A percentile compares a stretch with the other conserved stretches of the same genome.
Evolutionary conservation across 2,329 filamentous ascomycete species (phyloP).

Genomic region (Diaporthe eres): DNA sequence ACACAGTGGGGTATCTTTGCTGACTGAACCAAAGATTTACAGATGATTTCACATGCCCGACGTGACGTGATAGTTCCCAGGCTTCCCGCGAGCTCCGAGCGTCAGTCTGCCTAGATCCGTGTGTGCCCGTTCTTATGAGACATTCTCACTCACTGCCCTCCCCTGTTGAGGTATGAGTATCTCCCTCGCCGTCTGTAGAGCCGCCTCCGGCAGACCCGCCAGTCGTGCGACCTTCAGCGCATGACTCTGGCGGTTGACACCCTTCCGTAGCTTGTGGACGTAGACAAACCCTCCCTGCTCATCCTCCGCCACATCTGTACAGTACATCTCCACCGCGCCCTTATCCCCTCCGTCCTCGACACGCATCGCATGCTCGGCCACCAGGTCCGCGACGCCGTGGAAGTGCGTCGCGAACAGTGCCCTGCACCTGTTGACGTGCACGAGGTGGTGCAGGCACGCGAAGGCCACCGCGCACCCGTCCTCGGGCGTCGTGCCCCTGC

Average conservation of each 20-base stretch:
- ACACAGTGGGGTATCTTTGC: conserved; percentile 53
- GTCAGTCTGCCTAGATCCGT: conserved; percentile 15
- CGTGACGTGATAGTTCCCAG: background rate
- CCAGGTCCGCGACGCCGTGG: conserved; percentile 86
- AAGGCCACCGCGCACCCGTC: conserved; percentile 93
- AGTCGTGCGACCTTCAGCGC: conserved; percentile 94
- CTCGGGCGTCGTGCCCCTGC: conserved; percentile 91
- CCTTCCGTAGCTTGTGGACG: conserved; percentile 83
- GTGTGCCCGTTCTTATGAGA: background rate
- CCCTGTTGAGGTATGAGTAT: conserved; percentile 60
- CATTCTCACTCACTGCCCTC: background rate
- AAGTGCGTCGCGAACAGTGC: conserved; percentile 97
- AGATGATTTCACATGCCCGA: conserved; percentile 35
- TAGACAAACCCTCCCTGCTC: conserved; percentile 82
- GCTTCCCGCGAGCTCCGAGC: background rate
- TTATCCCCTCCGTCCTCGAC: conserved; percentile 50
- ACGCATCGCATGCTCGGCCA: conserved; percentile 64
- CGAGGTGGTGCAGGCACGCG: conserved; percentile 88
- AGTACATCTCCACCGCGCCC: conserved; percentile 78
- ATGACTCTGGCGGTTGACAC: conserved; percentile 89
- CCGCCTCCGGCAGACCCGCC: conserved; percentile 83
- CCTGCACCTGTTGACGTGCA: conserved; percentile 81
- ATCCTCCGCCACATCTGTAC: conserved; percentile 89
- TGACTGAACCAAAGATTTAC: conserved; percentile 51
- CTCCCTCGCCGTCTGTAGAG: conserved; percentile 75